These are phyloP conservation scores for Candolleomyces efflorescens DNA, from an alignment of 768 basidiomycete genomes.

Conservation along the genomic window DNA sequence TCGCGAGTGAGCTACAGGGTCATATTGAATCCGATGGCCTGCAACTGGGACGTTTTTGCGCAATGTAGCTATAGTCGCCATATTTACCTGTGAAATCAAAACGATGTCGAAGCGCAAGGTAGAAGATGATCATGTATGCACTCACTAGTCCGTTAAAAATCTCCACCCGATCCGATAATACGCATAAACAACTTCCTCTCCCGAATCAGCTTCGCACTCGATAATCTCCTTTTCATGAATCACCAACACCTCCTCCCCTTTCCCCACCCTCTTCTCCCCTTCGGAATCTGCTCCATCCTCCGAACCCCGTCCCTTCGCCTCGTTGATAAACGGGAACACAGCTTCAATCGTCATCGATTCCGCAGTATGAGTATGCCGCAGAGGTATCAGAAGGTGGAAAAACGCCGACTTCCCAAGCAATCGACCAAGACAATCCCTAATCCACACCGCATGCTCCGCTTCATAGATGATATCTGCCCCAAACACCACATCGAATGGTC, in stretches of 20 bases:
- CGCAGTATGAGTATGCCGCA: slow-evolving; percentile 55
- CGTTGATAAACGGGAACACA: slow-evolving; percentile 35
- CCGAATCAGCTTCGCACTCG: slow-evolving; percentile 45
- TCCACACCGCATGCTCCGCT: slow-evolving; percentile 64
- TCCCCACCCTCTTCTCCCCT: neutral
- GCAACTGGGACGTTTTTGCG: too few species aligned
- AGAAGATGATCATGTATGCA: too few species aligned
- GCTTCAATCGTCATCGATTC: slow-evolving; percentile 59
- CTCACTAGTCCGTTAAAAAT: too few species aligned
- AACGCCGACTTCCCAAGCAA: slow-evolving; percentile 39
- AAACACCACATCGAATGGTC: slow-evolving; percentile 63
- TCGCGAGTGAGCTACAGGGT: too few species aligned
- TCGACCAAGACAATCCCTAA: slow-evolving; percentile 51
- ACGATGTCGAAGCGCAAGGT: too few species aligned
- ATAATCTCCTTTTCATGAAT: slow-evolving; percentile 54
- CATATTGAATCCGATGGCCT: too few species aligned
- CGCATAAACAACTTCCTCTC: slow-evolving; percentile 60
- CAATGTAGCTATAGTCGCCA: too few species aligned
- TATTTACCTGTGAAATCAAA: too few species aligned
- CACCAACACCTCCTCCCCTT: slow-evolving; percentile 24
- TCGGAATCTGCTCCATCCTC: slow-evolving; percentile 6
- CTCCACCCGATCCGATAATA: slow-evolving; percentile 69
- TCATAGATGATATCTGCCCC: slow-evolving; percentile 87
- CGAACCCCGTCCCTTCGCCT: slow-evolving; percentile 9
- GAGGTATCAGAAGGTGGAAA: slow-evolving; percentile 78